Conservation (phyloP, 108 stramenopile species). For the Skeletonema menzelii region DNA sequence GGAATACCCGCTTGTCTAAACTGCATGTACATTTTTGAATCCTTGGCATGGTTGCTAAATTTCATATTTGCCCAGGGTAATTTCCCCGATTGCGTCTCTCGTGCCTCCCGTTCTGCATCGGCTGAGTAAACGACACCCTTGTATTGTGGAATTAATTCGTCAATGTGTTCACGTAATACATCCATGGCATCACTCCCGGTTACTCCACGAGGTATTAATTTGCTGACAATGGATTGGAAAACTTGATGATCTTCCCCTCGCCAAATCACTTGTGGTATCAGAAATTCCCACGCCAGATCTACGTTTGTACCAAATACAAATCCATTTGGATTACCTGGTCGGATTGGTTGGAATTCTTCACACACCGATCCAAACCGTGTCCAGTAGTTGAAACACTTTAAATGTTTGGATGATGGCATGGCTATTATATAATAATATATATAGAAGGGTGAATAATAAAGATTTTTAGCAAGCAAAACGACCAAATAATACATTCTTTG, state of each 20-base stretch:
- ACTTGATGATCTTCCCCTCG: conserved; percentile 3
- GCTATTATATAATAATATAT: not conserved
- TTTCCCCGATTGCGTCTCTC: not conserved
- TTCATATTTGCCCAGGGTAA: conserved; percentile 2
- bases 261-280: conserved; percentile 1
- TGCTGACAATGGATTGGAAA: not conserved
- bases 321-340: conserved; percentile 1
- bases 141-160: conserved; percentile 1
- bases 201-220: not conserved
- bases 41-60: conserved; percentile 5
- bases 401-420: conserved; percentile 8
- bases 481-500: not conserved
- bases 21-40: not conserved
- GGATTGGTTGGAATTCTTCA: conserved; percentile 10
- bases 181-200: conserved; percentile 1
- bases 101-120: conserved; percentile 2
- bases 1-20: conserved; percentile 1
- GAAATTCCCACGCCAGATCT: conserved; percentile 6
- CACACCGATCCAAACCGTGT: not conserved
- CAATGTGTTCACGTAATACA: not conserved
- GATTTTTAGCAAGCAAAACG: not conserved
- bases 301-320: conserved; percentile 14
- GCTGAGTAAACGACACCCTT: conserved; percentile 3
- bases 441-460: not conserved
- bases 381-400: conserved; percentile 9